Evolutionary conservation across 2,329 filamentous ascomycete species (phyloP).

Genomic region (Chrysoporthe puriensis): DNA sequence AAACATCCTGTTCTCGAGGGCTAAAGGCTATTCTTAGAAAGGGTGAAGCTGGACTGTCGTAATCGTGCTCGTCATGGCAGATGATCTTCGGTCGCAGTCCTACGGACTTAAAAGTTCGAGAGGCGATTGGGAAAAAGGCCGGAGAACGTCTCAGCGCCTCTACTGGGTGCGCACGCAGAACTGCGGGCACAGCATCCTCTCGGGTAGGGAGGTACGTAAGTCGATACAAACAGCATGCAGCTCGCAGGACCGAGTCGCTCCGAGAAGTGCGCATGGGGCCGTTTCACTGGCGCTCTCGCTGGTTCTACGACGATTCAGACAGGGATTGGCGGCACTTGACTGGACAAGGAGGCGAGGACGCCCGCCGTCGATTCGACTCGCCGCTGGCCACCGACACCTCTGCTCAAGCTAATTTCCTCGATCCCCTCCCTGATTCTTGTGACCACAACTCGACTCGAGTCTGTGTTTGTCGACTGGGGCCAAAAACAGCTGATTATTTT

Average conservation of each 20-base stretch:
- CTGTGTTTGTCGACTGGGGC: not conserved
- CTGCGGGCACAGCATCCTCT: not conserved
- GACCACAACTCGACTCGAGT: slow-evolving; percentile 4
- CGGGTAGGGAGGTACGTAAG: slow-evolving; percentile 1
- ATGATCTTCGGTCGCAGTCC: not conserved
- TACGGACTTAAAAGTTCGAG: not conserved
- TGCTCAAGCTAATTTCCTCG: not conserved
- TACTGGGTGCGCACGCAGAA: not conserved
- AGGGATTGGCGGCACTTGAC: slow-evolving; percentile 6
- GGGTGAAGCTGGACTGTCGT: not conserved
- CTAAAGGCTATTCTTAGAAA: not conserved
- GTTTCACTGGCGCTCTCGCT: slow-evolving; percentile 14
- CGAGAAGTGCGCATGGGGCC: slow-evolving; percentile 1
- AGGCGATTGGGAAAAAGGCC: not conserved
- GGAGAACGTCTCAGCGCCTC: not conserved
- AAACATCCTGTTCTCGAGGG: not conserved
- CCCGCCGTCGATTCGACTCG: slow-evolving; percentile 14
- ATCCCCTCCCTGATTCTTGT: not conserved
- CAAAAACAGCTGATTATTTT: not conserved
- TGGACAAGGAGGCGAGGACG: slow-evolving; percentile 9
- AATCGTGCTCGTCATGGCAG: not conserved
- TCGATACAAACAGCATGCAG: not conserved
- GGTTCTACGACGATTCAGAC: slow-evolving; percentile 17
- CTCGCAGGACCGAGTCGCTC: slow-evolving; percentile 16
- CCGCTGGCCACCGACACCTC: not conserved